Conservation (phyloP, 2,329 filamentous ascomycete species). For the Rhinocladiella similis region DNA sequence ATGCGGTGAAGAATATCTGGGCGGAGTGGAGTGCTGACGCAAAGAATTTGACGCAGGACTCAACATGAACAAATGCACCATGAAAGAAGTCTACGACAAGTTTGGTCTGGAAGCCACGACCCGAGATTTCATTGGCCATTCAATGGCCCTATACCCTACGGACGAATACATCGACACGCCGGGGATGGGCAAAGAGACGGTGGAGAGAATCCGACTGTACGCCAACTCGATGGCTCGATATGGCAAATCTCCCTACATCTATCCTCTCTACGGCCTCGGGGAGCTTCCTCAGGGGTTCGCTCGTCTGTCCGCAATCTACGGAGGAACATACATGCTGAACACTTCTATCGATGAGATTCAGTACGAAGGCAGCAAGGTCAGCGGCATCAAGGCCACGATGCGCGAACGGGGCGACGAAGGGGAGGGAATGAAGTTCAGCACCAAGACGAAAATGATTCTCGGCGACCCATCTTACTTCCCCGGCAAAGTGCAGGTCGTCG, state of each 20-base stretch:
- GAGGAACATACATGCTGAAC: constrained; percentile 99
- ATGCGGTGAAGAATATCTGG: background rate
- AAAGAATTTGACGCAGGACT: constrained; percentile 55
- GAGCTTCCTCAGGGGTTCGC: constrained; percentile 98
- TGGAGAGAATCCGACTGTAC: constrained; percentile 91
- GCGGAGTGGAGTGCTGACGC: background rate
- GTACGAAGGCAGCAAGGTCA: constrained; percentile 82
- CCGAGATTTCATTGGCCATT: constrained; percentile 94
- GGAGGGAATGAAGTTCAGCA: constrained; percentile 85
- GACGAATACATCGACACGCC: constrained; percentile 78
- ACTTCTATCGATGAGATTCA: constrained; percentile 86
- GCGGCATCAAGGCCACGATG: constrained; percentile 97
- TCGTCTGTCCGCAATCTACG: constrained; percentile 95
- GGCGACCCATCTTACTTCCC: constrained; percentile 97
- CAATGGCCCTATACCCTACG: constrained; percentile 93
- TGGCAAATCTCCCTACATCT: constrained; percentile 99
- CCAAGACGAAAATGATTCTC: constrained; percentile 93
- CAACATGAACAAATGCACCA: constrained; percentile 74
- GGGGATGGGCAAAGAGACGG: constrained; percentile 77
- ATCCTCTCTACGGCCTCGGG: constrained; percentile 94
- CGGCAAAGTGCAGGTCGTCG: constrained; percentile 79
- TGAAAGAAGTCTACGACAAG: constrained; percentile 99
- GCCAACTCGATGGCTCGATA: constrained; percentile 97
- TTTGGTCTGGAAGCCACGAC: constrained; percentile 88
- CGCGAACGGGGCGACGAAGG: constrained; percentile 74